Percentiles rank a stretch among this genome's conserved stretches.
Conservation (phyloP, 345 rosid genomes). For the Eucalyptus polyanthemos region DNA sequence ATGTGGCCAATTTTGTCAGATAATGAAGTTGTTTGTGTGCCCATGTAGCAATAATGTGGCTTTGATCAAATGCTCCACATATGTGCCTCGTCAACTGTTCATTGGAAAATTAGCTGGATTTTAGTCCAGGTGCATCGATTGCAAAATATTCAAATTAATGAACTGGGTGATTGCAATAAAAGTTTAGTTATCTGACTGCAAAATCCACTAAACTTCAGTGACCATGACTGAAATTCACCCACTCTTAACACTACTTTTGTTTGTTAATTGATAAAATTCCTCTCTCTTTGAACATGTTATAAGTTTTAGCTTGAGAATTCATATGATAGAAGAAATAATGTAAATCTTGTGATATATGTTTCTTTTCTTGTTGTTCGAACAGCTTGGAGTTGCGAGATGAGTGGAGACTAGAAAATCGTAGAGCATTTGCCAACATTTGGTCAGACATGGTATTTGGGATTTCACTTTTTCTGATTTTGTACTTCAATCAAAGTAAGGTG, state of each 20-base stretch:
- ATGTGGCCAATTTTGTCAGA: neutral
- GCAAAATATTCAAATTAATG: neutral
- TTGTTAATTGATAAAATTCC: neutral
- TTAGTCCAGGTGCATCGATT: neutral
- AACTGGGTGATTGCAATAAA: neutral
- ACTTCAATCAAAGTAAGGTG: constrained; percentile 79
- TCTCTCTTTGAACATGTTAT: neutral
- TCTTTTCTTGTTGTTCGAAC: constrained; percentile 13
- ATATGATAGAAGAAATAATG: neutral
- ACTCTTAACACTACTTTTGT: neutral
- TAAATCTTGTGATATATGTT: neutral
- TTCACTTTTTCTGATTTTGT: constrained; percentile 64
- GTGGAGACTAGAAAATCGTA: constrained; percentile 80
- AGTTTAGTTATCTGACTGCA: neutral
- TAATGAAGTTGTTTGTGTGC: neutral
- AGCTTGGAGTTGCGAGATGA: constrained; percentile 88
- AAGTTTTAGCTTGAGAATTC: neutral
- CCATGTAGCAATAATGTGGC: neutral
- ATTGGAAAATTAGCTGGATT: neutral
- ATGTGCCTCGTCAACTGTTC: neutral
- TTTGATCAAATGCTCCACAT: neutral
- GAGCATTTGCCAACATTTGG: constrained; percentile 92
- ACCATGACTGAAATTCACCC: neutral
- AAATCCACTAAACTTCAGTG: neutral
- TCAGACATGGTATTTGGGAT: constrained; percentile 88